Evolutionary conservation across 2,329 filamentous ascomycete species (phyloP).

Genomic region (Scolecobasidium constrictum): DNA sequence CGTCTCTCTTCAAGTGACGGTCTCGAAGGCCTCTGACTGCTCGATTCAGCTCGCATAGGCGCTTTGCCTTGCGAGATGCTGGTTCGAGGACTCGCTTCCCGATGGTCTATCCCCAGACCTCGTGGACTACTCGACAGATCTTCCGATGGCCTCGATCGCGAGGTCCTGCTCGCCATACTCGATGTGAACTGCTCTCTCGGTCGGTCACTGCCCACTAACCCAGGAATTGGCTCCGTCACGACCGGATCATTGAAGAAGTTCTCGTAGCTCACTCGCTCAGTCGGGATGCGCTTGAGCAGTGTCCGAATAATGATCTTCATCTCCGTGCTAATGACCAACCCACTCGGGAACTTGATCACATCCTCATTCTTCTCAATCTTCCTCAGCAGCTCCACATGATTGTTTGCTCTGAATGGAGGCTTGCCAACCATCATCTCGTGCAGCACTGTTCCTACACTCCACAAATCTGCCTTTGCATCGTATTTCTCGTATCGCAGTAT

Average conservation of each 20-base stretch:
- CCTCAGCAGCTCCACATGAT: conserved; percentile 86
- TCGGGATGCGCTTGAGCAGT: conserved; percentile 74
- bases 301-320: conserved; percentile 72
- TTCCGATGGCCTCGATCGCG: conserved; percentile 7
- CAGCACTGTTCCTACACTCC: conserved; percentile 92
- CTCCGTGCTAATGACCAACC: conserved; percentile 58
- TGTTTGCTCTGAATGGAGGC: conserved; percentile 82
- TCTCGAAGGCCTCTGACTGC: background rate
- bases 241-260: conserved; percentile 72
- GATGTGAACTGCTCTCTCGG: conserved; percentile 4
- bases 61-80: background rate
- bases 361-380: conserved; percentile 88
- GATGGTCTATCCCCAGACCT: background rate
- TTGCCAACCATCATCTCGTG: conserved; percentile 91
- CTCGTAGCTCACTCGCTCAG: conserved; percentile 76
- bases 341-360: conserved; percentile 69
- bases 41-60: background rate
- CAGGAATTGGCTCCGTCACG: conserved; percentile 66
- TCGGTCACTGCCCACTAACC: conserved; percentile 64
- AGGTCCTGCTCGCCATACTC: conserved; percentile 8
- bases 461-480: conserved; percentile 90
- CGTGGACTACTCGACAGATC: conserved; percentile 5
- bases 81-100: background rate
- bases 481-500: conserved; percentile 96
- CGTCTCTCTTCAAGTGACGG: background rate